Percentiles rank a stretch among this genome's conserved stretches.
Evolutionary conservation across 2,329 filamentous ascomycete genomes (phyloP).

Genomic region (Exophiala spinifera): DNA sequence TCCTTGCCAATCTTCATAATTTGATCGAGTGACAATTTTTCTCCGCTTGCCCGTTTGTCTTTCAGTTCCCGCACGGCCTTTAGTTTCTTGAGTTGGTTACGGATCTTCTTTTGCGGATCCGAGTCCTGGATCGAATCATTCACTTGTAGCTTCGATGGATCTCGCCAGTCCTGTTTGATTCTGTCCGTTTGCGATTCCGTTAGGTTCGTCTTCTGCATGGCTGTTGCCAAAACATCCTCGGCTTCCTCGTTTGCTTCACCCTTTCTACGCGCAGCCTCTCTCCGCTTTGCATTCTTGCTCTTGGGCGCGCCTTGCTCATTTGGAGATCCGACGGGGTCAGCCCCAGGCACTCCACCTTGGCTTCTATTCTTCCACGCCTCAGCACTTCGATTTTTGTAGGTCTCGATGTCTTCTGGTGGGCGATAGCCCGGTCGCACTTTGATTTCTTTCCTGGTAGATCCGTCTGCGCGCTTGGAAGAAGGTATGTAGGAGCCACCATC

Average conservation of each 20-base stretch:
- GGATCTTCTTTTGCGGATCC: conserved; percentile 88
- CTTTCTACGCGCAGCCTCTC: conserved; percentile 58
- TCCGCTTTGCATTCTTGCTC: conserved; percentile 83
- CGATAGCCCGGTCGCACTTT: conserved; percentile 89
- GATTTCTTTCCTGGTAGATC: conserved; percentile 89
- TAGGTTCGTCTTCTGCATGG: conserved; percentile 21
- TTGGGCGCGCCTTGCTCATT: conserved; percentile 52
- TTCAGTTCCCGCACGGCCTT: conserved; percentile 88
- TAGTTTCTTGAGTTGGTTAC: conserved; percentile 89
- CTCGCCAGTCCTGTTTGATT: conserved; percentile 31
- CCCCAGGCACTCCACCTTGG: conserved; percentile 70
- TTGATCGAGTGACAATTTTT: conserved; percentile 83
- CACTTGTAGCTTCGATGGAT: conserved; percentile 27
- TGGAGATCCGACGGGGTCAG: conserved; percentile 54
- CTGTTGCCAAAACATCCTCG: conserved; percentile 35
- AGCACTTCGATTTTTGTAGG: conserved; percentile 91
- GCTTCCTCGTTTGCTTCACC: conserved; percentile 49
- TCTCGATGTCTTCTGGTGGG: conserved; percentile 90
- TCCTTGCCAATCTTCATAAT: conserved; percentile 98
- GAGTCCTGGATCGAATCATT: conserved; percentile 58
- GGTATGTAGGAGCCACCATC: conserved; percentile 87
- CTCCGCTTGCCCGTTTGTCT: conserved; percentile 85
- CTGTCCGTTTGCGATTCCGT: conserved; percentile 19
- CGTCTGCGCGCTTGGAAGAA: conserved; percentile 79
- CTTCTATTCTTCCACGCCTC: conserved; percentile 77